Percentiles rank a stretch among this genome's conserved stretches.
Conservation (phyloP, 257 asterid species). For the Orobanche coerulescens region DNA sequence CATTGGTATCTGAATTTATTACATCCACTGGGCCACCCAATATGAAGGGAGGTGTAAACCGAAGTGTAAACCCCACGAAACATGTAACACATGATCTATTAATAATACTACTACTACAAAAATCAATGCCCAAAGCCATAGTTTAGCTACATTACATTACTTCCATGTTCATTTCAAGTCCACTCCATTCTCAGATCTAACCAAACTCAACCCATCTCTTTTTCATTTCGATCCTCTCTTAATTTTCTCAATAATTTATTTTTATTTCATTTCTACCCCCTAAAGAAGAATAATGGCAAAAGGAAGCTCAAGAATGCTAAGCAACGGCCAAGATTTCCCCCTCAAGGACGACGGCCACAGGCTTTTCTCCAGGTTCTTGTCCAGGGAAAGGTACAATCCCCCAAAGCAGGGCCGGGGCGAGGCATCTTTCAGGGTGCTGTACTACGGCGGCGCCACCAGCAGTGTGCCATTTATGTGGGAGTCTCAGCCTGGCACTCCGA, state of each 20-base stretch:
- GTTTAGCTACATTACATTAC: slow-evolving; percentile 6
- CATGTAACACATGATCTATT: too few relatives aligned
- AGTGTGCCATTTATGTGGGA: slow-evolving; percentile 76
- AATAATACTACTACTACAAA: background rate
- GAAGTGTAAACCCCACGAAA: too few relatives aligned
- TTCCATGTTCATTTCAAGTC: slow-evolving; percentile 17
- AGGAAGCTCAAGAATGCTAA: slow-evolving; percentile 22
- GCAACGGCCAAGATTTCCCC: background rate
- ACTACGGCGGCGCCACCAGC: slow-evolving; percentile 59
- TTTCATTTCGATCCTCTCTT: background rate
- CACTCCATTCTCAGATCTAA: slow-evolving; percentile 27
- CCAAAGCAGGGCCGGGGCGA: slow-evolving; percentile 34
- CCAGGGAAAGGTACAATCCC: slow-evolving; percentile 31
- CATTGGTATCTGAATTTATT: too few relatives aligned
- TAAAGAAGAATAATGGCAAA: slow-evolving; percentile 1
- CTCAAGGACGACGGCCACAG: slow-evolving; percentile 31
- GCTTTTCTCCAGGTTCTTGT: slow-evolving; percentile 37
- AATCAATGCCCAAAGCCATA: slow-evolving; percentile 4
- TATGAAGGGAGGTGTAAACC: too few relatives aligned
- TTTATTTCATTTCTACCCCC: background rate
- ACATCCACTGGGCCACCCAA: too few relatives aligned
- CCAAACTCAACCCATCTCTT: background rate
- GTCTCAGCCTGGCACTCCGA: slow-evolving; percentile 79
- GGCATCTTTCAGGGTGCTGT: slow-evolving; percentile 45
- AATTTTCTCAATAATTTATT: background rate